Percentiles rank a stretch among this genome's conserved stretches.
phyloP scores from a whole-genome alignment of 2,329 filamentous ascomycete species.

The Nemania serpens region DNA sequence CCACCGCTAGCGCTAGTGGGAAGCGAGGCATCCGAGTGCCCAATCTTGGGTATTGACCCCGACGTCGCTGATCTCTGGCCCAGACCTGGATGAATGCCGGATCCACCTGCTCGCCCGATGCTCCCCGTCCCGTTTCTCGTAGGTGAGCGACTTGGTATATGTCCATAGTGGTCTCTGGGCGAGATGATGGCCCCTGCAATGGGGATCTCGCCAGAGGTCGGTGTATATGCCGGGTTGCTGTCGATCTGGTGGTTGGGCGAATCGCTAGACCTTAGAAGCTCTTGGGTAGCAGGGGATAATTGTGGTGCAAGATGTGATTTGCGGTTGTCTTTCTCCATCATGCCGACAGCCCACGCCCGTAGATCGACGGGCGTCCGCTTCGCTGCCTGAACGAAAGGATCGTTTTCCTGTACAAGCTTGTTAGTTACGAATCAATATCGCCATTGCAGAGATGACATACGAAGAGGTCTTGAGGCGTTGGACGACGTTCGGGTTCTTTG shows the following conservation, averaged over 20 bases:
- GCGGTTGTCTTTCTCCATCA: conserved; percentile 94
- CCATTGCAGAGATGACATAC: conserved; percentile 57
- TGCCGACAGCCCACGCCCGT: conserved; percentile 86
- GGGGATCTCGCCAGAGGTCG: conserved; percentile 74
- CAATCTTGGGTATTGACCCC: conserved; percentile 57
- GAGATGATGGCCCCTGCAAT: conserved; percentile 63
- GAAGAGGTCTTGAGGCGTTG: conserved; percentile 91
- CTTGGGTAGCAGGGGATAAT: conserved; percentile 76
- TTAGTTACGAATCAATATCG: conserved; percentile 31
- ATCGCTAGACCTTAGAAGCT: conserved; percentile 69
- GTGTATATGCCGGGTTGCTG: conserved; percentile 57
- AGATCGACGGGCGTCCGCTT: conserved; percentile 96
- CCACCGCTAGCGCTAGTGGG: conserved; percentile 50
- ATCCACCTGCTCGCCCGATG: conserved; percentile 52
- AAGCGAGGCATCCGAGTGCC: conserved; percentile 42
- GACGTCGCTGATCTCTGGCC: conserved; percentile 57
- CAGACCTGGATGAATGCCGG: conserved; percentile 56
- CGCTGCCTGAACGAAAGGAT: conserved; percentile 93
- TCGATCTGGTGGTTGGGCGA: conserved; percentile 59
- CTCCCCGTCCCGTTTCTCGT: conserved; percentile 54
- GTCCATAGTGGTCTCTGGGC: conserved; percentile 54
- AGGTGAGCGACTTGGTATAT: conserved; percentile 55
- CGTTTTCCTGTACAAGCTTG: conserved; percentile 69
- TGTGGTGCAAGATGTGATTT: conserved; percentile 90
- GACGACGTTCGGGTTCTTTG: conserved; percentile 86